phyloP scores from a whole-genome alignment of 345 rosid genomes.

The Hibiscus trionum region DNA sequence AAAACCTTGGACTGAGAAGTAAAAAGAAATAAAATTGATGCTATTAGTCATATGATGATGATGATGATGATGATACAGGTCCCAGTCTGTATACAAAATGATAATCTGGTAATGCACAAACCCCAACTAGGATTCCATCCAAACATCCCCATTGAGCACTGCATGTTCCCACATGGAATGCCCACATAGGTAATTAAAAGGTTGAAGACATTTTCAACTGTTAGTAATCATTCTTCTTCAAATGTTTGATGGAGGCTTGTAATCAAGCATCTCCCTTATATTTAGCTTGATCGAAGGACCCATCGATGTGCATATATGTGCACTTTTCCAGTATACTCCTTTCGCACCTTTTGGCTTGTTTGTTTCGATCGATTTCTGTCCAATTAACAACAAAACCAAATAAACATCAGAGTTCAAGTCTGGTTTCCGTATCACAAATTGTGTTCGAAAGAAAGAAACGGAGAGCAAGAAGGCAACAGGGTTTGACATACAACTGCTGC shows the following conservation, averaged over 20 bases:
- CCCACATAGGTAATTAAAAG: slow-evolving; percentile 4
- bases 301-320: slow-evolving; percentile 88
- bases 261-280: slow-evolving; percentile 83
- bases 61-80: neutral
- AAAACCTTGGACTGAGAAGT: neutral
- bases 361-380: slow-evolving; percentile 86
- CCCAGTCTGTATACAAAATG: slow-evolving; percentile 10
- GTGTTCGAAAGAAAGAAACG: neutral
- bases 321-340: slow-evolving; percentile 97
- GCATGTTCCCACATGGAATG: slow-evolving; percentile 9
- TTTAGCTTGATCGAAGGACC: slow-evolving; percentile 89
- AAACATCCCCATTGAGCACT: neutral
- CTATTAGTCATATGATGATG: neutral
- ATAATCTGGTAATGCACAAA: neutral
- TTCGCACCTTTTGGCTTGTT: slow-evolving; percentile 98
- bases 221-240: slow-evolving; percentile 12
- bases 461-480: neutral
- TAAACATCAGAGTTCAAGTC: neutral
- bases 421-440: neutral
- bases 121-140: slow-evolving; percentile 3
- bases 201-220: slow-evolving; percentile 31
- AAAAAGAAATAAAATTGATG: neutral
- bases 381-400: slow-evolving; percentile 2
- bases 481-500: slow-evolving; percentile 59
- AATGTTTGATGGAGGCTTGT: slow-evolving; percentile 43